A percentile compares a stretch with the other conserved stretches of the same genome.
Conservation (phyloP, 2,329 filamentous ascomycete genomes). For the Ilyonectria destructans region DNA sequence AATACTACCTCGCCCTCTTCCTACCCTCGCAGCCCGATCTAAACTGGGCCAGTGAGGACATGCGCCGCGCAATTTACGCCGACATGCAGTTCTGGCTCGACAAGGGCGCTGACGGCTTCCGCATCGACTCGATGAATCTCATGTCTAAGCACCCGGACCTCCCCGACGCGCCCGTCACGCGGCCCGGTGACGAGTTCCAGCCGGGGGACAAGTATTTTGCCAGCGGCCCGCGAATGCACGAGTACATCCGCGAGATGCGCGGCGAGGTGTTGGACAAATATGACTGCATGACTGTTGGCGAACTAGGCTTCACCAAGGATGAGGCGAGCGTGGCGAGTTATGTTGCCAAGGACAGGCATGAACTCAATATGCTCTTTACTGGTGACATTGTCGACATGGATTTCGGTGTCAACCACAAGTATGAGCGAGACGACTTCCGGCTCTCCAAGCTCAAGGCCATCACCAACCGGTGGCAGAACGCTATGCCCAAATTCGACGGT, state of each 20-base stretch:
- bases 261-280: conserved; percentile 64
- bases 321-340: conserved; percentile 63
- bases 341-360: conserved; percentile 61
- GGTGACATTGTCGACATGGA: conserved; percentile 49
- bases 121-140: conserved; percentile 78
- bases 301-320: conserved; percentile 53
- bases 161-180: conserved; percentile 64
- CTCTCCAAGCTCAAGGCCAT: conserved; percentile 56
- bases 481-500: conserved; percentile 56
- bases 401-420: conserved; percentile 52
- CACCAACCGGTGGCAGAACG: conserved; percentile 56
- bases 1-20: conserved; percentile 84
- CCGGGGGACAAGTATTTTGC: conserved; percentile 62
- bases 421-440: conserved; percentile 61
- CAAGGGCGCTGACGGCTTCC: conserved; percentile 78
- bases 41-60: conserved; percentile 82
- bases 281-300: conserved; percentile 68
- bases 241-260: conserved; percentile 44
- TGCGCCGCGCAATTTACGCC: conserved; percentile 77
- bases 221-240: conserved; percentile 70
- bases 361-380: conserved; percentile 50
- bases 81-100: conserved; percentile 85
- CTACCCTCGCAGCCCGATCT: conserved; percentile 82
- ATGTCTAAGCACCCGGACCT: conserved; percentile 74
- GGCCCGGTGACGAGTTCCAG: conserved; percentile 54